A percentile compares a stretch with the other conserved stretches of the same genome.
These are phyloP conservation scores for Vicia sativa DNA, from an alignment of 306 rosid species.

Conservation along the genomic window DNA sequence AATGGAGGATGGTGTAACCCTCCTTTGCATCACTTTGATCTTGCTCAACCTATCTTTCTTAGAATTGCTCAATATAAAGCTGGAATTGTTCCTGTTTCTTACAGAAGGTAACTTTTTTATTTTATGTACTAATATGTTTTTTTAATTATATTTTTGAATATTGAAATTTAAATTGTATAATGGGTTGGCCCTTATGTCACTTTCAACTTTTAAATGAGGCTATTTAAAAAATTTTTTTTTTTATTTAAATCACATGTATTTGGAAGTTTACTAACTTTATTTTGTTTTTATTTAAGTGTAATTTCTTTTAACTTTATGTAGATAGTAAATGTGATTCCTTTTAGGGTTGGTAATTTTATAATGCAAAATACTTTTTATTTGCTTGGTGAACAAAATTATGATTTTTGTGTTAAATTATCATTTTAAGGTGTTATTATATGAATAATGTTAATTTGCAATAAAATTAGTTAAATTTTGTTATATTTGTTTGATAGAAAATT, in stretches of 20 bases:
- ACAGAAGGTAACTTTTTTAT: slow-evolving; percentile 61
- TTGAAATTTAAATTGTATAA: not conserved
- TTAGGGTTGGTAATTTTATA: not conserved
- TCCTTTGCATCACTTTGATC: slow-evolving; percentile 94
- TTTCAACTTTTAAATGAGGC: not conserved
- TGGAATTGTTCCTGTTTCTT: slow-evolving; percentile 89
- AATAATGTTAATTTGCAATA: too few species aligned
- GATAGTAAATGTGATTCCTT: not conserved
- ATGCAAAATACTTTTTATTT: too few species aligned
- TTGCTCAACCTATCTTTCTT: slow-evolving; percentile 88
- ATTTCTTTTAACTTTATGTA: slow-evolving; percentile 7
- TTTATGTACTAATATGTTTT: not conserved
- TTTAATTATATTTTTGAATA: not conserved
- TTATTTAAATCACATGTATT: not conserved
- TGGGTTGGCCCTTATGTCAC: slow-evolving; percentile 22
- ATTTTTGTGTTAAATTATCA: too few species aligned
- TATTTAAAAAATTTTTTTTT: not conserved
- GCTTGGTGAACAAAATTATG: too few species aligned
- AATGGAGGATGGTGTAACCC: slow-evolving; percentile 99
- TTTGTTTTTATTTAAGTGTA: not conserved
- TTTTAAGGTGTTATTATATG: too few species aligned
- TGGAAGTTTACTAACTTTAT: slow-evolving; percentile 33
- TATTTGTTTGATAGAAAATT: not conserved
- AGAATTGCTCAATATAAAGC: slow-evolving; percentile 93
- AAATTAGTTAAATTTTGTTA: not conserved